Evolutionary conservation across 176 grass and related monocot genomes (phyloP).

Genomic region (Hordeum marinum): DNA sequence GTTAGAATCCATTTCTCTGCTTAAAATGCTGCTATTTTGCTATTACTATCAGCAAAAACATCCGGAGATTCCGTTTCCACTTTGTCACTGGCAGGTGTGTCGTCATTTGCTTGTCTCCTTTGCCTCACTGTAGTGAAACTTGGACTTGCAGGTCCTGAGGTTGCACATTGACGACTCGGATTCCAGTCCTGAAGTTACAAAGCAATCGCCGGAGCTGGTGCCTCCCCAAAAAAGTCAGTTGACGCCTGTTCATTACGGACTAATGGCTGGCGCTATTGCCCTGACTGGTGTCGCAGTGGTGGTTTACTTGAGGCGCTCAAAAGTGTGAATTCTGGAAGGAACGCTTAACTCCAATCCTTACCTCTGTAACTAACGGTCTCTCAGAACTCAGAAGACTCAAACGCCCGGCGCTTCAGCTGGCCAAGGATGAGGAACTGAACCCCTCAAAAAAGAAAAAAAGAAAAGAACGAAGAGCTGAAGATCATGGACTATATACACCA

Average conservation of each 20-base stretch:
- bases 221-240: slow-evolving; percentile 18
- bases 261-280: slow-evolving; percentile 52
- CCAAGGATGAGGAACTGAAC: slow-evolving; percentile 7
- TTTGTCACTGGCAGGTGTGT: background rate
- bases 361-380: background rate
- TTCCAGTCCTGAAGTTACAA: slow-evolving; percentile 32
- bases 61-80: background rate
- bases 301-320: slow-evolving; percentile 69
- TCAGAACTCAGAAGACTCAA: background rate
- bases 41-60: background rate
- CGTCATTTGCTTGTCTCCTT: slow-evolving; percentile 7
- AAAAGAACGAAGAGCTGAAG: background rate
- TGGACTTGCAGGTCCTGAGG: slow-evolving; percentile 63
- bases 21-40: background rate
- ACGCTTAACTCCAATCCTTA: background rate
- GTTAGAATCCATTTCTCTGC: background rate
- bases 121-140: slow-evolving; percentile 16
- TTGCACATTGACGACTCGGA: slow-evolving; percentile 61
- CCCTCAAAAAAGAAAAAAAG: background rate
- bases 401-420: background rate
- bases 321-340: slow-evolving; percentile 32
- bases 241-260: slow-evolving; percentile 35
- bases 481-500: background rate
- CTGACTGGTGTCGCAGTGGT: slow-evolving; percentile 54
- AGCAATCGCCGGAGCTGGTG: slow-evolving; percentile 20